Evolutionary conservation across 306 rosid genomes (phyloP).

Genomic region (Citrullus amarus): DNA sequence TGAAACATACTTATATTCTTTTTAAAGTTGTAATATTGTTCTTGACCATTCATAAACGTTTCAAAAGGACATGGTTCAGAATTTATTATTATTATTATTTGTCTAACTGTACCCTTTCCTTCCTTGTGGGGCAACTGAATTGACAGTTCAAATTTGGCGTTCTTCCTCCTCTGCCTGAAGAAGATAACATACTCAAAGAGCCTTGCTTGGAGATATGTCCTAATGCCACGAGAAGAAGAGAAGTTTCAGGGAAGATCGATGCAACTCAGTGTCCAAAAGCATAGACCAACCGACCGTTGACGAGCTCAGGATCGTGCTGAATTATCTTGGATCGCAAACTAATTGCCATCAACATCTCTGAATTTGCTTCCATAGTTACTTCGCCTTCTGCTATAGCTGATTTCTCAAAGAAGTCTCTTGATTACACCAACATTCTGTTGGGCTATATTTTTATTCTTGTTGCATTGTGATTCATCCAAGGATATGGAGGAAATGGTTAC

Average conservation of each 20-base stretch:
- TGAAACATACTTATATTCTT: too few relatives aligned
- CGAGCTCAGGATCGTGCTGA: neutral
- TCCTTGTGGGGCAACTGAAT: constrained; percentile 7
- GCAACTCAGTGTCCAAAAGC: constrained; percentile 51
- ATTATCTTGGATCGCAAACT: neutral
- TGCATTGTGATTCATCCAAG: neutral
- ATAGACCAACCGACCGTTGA: neutral
- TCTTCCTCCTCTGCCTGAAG: constrained; percentile 53
- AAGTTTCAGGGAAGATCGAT: constrained; percentile 14
- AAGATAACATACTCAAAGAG: constrained; percentile 50
- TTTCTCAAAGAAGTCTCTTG: neutral
- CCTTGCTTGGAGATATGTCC: constrained; percentile 82
- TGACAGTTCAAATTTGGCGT: constrained; percentile 83
- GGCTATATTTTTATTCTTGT: neutral
- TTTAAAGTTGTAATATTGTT: too few relatives aligned
- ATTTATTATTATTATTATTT: too few relatives aligned
- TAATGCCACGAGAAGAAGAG: constrained; percentile 45
- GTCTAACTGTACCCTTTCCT: too few relatives aligned
- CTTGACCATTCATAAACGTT: neutral
- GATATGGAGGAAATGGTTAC: neutral
- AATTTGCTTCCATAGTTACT: neutral
- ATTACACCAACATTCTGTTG: neutral
- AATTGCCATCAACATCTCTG: neutral
- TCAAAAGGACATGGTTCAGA: neutral
- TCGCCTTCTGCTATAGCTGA: neutral